phyloP scores from a whole-genome alignment of 352 stramenopile species.

The Pythium scleroteichum region DNA sequence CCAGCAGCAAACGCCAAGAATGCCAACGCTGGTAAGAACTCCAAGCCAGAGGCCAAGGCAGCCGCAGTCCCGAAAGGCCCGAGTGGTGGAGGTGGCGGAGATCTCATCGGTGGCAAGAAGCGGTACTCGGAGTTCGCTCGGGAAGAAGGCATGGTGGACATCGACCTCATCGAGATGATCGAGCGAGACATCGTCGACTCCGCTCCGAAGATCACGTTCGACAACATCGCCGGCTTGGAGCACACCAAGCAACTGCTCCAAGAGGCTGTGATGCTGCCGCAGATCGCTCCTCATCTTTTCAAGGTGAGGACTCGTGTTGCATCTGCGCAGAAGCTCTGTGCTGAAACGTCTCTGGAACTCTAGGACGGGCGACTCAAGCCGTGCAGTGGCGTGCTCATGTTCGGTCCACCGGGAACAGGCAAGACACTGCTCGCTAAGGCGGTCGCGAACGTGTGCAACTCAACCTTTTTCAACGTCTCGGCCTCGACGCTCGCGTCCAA shows the following conservation, averaged over 20 bases:
- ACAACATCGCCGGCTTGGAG: constrained; percentile 77
- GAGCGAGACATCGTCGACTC: constrained; percentile 86
- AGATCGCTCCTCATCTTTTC: constrained; percentile 85
- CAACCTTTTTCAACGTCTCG: constrained; percentile 98
- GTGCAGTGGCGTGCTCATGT: constrained; percentile 86
- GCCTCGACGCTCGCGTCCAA: constrained; percentile 91
- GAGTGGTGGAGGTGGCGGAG: constrained; percentile 1
- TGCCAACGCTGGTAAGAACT: constrained; percentile 30
- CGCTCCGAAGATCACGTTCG: constrained; percentile 75
- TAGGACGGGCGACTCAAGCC: constrained; percentile 79
- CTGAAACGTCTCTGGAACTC: background rate
- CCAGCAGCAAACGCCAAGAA: constrained; percentile 20
- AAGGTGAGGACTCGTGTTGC: constrained; percentile 36
- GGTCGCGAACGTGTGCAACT: constrained; percentile 98
- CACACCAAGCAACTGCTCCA: constrained; percentile 85
- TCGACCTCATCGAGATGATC: constrained; percentile 87
- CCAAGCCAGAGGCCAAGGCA: constrained; percentile 25
- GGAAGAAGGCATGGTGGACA: constrained; percentile 73
- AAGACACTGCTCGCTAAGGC: constrained; percentile 99
- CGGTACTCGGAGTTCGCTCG: constrained; percentile 81
- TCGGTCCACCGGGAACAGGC: constrained; percentile 95
- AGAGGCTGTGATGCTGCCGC: constrained; percentile 85
- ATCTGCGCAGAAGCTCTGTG: background rate
- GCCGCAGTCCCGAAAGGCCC: constrained; percentile 45
- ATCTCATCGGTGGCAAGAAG: constrained; percentile 52